Evolutionary conservation across 345 rosid genomes (phyloP), one percentile per base, ranked within the genome.

Genomic region (Linum tenue): DNA sequence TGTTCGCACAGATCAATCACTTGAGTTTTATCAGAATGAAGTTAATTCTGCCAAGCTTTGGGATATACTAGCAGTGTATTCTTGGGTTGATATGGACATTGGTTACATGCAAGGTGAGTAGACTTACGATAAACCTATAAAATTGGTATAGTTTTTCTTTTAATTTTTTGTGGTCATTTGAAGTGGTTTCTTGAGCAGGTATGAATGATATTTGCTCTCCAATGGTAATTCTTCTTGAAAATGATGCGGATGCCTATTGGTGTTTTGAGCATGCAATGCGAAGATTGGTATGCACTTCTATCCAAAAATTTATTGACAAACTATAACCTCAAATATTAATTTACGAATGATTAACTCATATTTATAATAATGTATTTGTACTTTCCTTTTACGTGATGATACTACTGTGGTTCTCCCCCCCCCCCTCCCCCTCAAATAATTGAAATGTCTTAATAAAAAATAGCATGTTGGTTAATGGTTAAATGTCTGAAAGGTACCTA

Each of bases 161-260:
- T 60, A 7, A 16, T 55, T 40, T 16, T 16, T 4, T n/a, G 36
- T 37, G 53, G 37, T 65, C 57, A 74, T 66, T 39, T 50, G 31
- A 37, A 10, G 39, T 63, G 38, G 16, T 75, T 70, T 64, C 48
- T 55, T 67, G 71, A 31, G 69, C 82, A 92, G 98, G 98, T 72
- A 90, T 92, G 98, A 92, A 84, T 77, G 98, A 90, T 75, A 90
- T 90, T 55, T 86, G 96, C 78, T 92, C 96, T 39, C 98, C 97
- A 37, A 90, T 92, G 89, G 69, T 90, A 62, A 79, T 92, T 73
- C 97, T 92, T 79, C 72, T 88, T 17, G 95, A 90, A 73, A 75
- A 92, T 64, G 98, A 92, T 83, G 97, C 88, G 7, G 98, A 92
- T 69, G 95, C 97, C 51, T 92, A 82, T 72, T 92, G 98, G 97